These are phyloP conservation scores for Silybum marianum DNA, from an alignment of 129 eudicot species.

Conservation along the genomic window DNA sequence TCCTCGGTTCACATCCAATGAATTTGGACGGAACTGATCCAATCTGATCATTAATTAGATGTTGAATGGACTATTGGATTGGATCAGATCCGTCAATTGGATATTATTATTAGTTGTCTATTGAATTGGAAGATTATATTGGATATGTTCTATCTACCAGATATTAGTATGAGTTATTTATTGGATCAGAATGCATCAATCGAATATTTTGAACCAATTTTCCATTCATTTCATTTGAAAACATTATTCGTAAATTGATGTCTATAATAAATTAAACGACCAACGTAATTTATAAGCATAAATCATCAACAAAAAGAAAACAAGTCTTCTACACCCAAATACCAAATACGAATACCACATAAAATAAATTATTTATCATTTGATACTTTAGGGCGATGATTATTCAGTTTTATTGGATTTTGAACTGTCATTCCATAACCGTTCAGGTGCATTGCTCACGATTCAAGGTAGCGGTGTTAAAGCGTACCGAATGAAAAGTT, in stretches of 20 bases:
- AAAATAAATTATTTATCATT: too few relatives aligned
- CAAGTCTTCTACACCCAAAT: too few relatives aligned
- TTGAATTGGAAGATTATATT: too few relatives aligned
- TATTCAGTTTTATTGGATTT: background rate
- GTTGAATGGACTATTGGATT: background rate
- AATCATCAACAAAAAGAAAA: too few relatives aligned
- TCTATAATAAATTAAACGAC: too few relatives aligned
- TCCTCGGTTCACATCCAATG: background rate
- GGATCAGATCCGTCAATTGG: background rate
- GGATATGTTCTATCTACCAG: too few relatives aligned
- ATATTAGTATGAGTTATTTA: background rate
- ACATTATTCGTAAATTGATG: background rate
- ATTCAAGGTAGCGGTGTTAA: background rate
- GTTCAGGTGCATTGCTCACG: background rate
- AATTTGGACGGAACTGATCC: background rate
- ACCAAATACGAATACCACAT: background rate
- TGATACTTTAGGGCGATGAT: background rate
- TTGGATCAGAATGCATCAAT: background rate
- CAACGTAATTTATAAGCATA: too few relatives aligned
- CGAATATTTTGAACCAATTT: background rate
- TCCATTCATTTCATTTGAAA: background rate
- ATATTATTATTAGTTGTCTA: background rate
- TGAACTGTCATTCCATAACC: background rate
- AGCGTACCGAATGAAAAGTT: background rate
- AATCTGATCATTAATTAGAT: background rate